Percentiles rank a stretch among this genome's conserved stretches.
phyloP scores from a whole-genome alignment of 2,329 filamentous ascomycete genomes.

The Mycogone perniciosa region DNA sequence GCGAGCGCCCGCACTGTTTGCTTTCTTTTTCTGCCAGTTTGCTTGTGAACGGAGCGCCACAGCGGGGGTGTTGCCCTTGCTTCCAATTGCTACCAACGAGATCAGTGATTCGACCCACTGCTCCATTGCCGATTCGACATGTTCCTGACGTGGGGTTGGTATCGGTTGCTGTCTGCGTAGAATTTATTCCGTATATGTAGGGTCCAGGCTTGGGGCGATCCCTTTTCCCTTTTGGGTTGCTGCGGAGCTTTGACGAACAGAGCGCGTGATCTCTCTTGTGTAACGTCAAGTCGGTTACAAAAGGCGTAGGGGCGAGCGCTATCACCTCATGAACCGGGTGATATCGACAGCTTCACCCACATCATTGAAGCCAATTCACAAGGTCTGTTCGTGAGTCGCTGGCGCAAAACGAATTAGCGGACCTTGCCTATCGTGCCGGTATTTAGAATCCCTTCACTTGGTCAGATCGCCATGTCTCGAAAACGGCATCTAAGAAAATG shows the following conservation, averaged over 20 bases:
- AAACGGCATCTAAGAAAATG: not conserved
- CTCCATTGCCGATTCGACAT: not conserved
- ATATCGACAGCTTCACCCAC: too few species aligned
- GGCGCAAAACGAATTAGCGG: too few species aligned
- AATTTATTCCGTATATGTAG: not conserved
- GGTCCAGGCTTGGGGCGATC: not conserved
- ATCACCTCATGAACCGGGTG: too few species aligned
- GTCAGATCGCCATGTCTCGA: not conserved
- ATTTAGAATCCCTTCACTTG: too few species aligned
- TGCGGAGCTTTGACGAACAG: too few species aligned
- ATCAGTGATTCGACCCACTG: not conserved
- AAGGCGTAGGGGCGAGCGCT: too few species aligned
- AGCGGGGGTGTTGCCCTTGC: not conserved
- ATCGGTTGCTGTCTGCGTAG: not conserved
- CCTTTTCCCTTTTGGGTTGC: too few species aligned
- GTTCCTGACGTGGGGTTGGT: not conserved
- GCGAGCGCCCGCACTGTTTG: not conserved
- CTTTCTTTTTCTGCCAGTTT: not conserved
- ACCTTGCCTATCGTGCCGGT: too few species aligned
- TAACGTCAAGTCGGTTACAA: too few species aligned
- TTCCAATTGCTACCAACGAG: not conserved
- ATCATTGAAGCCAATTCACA: too few species aligned
- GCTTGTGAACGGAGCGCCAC: not conserved
- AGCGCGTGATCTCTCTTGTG: too few species aligned
- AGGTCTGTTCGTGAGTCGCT: too few species aligned